A percentile compares a stretch with the other conserved stretches of the same genome.
phyloP scores from a whole-genome alignment of 257 asterid genomes.

The Asclepias syriaca region DNA sequence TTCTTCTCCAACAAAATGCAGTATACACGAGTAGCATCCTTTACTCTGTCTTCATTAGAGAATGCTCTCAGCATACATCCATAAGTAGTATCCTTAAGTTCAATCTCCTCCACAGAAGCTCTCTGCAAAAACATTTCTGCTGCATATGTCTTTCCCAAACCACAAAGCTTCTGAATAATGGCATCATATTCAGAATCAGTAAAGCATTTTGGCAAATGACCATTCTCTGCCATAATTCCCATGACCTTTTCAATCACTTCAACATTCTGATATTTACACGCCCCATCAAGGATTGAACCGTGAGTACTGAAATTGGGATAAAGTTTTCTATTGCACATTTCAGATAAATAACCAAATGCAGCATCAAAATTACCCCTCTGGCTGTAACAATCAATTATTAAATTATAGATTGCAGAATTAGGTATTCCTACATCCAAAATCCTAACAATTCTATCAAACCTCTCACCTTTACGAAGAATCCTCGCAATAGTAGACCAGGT shows the following conservation, averaged over 20 bases:
- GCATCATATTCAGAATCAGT: slow-evolving; percentile 28
- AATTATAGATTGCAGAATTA: slow-evolving; percentile 34
- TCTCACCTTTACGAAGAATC: slow-evolving; percentile 45
- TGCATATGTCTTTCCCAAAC: slow-evolving; percentile 47
- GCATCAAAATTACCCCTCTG: slow-evolving; percentile 57
- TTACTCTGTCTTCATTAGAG: slow-evolving; percentile 38
- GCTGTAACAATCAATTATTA: slow-evolving; percentile 52
- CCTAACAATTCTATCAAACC: slow-evolving; percentile 42
- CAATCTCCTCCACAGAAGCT: slow-evolving; percentile 34
- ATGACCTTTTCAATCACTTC: slow-evolving; percentile 38
- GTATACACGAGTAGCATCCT: slow-evolving; percentile 46
- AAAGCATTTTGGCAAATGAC: slow-evolving; percentile 23
- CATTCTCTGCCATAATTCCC: slow-evolving; percentile 41
- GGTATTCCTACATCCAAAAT: slow-evolving; percentile 45
- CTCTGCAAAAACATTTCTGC: slow-evolving; percentile 43
- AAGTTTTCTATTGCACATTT: slow-evolving; percentile 30
- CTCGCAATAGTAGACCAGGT: slow-evolving; percentile 55
- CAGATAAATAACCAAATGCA: slow-evolving; percentile 43
- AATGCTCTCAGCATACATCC: slow-evolving; percentile 53
- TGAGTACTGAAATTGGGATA: slow-evolving; percentile 47
- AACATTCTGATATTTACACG: slow-evolving; percentile 43
- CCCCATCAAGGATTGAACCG: slow-evolving; percentile 69
- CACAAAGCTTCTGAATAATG: slow-evolving; percentile 46
- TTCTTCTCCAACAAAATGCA: slow-evolving; percentile 26
- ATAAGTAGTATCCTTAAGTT: slow-evolving; percentile 40